phyloP scores from a whole-genome alignment of 2,329 filamentous ascomycete genomes.

The Aureobasidium melanogenum region DNA sequence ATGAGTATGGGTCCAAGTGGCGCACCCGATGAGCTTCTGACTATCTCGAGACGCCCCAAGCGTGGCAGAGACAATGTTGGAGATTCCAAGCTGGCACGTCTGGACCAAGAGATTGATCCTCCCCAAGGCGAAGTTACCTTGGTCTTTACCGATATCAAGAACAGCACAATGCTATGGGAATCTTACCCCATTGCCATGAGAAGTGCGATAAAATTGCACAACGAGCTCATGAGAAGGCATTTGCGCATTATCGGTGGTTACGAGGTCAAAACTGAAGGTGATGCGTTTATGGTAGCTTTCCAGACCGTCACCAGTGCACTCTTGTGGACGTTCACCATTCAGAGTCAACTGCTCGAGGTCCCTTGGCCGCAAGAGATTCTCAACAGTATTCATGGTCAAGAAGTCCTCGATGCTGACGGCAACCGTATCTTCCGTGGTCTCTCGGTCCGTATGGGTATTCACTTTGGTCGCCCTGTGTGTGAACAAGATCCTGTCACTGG shows the following conservation, averaged over 20 bases:
- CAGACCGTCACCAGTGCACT: slow-evolving; percentile 89
- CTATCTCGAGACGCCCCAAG: slow-evolving; percentile 56
- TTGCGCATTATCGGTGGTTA: slow-evolving; percentile 90
- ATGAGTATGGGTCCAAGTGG: slow-evolving; percentile 76
- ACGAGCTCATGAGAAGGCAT: slow-evolving; percentile 91
- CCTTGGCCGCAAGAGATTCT: slow-evolving; percentile 91
- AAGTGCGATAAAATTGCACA: slow-evolving; percentile 93
- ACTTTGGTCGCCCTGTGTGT: slow-evolving; percentile 89
- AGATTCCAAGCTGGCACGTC: slow-evolving; percentile 76
- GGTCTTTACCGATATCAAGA: slow-evolving; percentile 98
- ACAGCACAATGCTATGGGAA: slow-evolving; percentile 93
- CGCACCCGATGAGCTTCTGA: slow-evolving; percentile 61
- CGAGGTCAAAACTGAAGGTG: slow-evolving; percentile 98
- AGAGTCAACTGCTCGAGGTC: slow-evolving; percentile 77
- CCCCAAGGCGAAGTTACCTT: slow-evolving; percentile 86
- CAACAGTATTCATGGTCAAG: slow-evolving; percentile 74
- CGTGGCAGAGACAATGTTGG: slow-evolving; percentile 50
- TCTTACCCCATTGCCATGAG: slow-evolving; percentile 92
- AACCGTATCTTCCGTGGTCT: slow-evolving; percentile 87
- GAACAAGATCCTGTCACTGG: slow-evolving; percentile 93
- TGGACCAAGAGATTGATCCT: slow-evolving; percentile 84
- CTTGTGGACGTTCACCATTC: slow-evolving; percentile 93
- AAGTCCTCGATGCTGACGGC: slow-evolving; percentile 72
- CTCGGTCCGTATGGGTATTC: slow-evolving; percentile 94
- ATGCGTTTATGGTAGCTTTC: slow-evolving; percentile 99